Base-by-base conservation (phyloP, 805 yeast genomes). In the Yamadazyma paraphyllophila region DNA sequence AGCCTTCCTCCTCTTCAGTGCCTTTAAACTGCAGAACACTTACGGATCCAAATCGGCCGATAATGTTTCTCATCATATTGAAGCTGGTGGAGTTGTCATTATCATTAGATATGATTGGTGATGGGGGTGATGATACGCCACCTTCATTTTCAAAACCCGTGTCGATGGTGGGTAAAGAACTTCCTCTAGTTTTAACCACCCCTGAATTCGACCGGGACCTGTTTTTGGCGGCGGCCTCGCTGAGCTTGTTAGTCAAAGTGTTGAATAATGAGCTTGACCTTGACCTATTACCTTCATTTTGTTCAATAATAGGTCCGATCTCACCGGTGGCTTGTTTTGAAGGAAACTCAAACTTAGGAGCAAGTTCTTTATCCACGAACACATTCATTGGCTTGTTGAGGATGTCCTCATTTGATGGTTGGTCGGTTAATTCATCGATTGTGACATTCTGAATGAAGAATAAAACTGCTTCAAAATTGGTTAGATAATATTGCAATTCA, bases 391-490 rank as follows among this genome's bases (percentile, higher is more conserved):
- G 60, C 8, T 42, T 47, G 2, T 52, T 48, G 31, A 67, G 51
- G 13, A 47, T 43, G 9, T 55, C 44, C 24, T 50, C 50, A 10
- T 35, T 36, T 12, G 52, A 41, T 10, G 45, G 11, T 14, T 47
- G 45, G 15, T 44, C 39, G 8, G 43, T 36, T 32, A 70, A 55
- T 35, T 67, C 74, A 13, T 52, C 48, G 11, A 68, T 49, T 1
- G 73, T 65, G 5, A 69, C 63, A 39, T 65, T 68, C 46, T 67
- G 63, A 31, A 71, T 55, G 52, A 65, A 71, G 37, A 57, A 62
- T 11, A 69, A 55, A 13, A 67, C 62, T 3, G 76, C 76, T 44
- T 71, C 76, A 43, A 70, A 66, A 50, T 71, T 71, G 3, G 76
- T 71, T 26, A 71, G 54, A 49, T 69, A 71, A 46, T 61, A 71